phyloP scores from a whole-genome alignment of 2,329 filamentous ascomycete species.

The Alternaria brassicicola region DNA sequence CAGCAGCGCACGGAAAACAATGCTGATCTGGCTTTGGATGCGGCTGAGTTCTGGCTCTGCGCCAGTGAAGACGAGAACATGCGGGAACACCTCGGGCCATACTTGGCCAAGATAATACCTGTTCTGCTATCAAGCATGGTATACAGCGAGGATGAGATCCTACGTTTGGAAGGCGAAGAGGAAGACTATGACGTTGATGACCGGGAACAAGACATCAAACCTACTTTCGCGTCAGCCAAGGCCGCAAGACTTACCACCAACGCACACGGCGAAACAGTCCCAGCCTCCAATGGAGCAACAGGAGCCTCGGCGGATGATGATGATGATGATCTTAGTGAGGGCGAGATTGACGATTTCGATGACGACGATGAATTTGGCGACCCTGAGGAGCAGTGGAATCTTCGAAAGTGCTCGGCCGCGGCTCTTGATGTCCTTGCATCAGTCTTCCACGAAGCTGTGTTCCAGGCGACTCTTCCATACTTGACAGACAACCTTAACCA shows the following conservation, averaged over 20 bases:
- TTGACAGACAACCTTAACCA: slow-evolving; percentile 88
- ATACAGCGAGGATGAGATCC: slow-evolving; percentile 92
- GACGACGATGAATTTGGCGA: slow-evolving; percentile 74
- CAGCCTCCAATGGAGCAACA: slow-evolving; percentile 53
- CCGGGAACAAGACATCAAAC: slow-evolving; percentile 87
- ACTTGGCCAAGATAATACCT: slow-evolving; percentile 83
- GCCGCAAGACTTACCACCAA: slow-evolving; percentile 64
- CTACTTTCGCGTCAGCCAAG: slow-evolving; percentile 80
- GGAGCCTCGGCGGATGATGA: slow-evolving; percentile 55
- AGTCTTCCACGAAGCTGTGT: slow-evolving; percentile 86
- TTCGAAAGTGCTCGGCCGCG: slow-evolving; percentile 95
- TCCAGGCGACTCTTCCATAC: slow-evolving; percentile 90
- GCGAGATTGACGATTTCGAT: slow-evolving; percentile 77
- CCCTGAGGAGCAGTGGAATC: slow-evolving; percentile 91
- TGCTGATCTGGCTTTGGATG: slow-evolving; percentile 88
- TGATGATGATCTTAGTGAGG: slow-evolving; percentile 82
- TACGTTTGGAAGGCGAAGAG: slow-evolving; percentile 75
- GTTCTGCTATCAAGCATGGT: slow-evolving; percentile 94
- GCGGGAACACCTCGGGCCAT: slow-evolving; percentile 76
- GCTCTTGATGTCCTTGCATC: slow-evolving; percentile 92
- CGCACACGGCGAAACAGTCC: slow-evolving; percentile 49
- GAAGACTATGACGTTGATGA: slow-evolving; percentile 93
- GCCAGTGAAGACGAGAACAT: slow-evolving; percentile 86
- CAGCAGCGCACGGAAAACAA: slow-evolving; percentile 85
- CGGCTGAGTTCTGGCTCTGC: slow-evolving; percentile 96